Conservation (phyloP, 2,329 filamentous ascomycete species). For the Xylariales sp. region DNA sequence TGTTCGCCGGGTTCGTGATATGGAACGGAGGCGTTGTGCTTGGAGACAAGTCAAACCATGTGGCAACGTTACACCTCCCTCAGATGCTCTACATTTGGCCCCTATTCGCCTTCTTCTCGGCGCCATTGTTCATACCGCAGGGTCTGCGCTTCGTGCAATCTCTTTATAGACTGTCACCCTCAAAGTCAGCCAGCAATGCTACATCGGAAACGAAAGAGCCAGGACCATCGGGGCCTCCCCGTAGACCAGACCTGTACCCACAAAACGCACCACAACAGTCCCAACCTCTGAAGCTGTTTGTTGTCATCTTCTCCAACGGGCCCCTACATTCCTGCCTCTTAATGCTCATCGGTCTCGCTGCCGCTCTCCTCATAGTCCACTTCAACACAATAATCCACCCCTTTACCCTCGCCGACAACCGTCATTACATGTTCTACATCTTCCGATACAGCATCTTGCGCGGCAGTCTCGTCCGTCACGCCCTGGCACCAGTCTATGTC, state of each 20-base stretch:
- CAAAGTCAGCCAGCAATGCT: background rate
- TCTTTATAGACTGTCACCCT: background rate
- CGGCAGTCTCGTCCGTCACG: conserved; percentile 59
- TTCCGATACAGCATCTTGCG: conserved; percentile 78
- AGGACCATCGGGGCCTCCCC: too few relatives aligned
- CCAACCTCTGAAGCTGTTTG: conserved; percentile 8
- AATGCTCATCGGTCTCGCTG: conserved; percentile 27
- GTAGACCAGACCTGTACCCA: too few relatives aligned
- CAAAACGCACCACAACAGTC: background rate
- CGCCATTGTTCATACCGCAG: conserved; percentile 63
- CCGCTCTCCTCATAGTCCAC: conserved; percentile 50
- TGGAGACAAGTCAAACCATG: conserved; percentile 90
- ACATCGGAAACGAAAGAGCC: too few relatives aligned
- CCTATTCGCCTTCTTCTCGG: conserved; percentile 83
- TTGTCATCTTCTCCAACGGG: conserved; percentile 22
- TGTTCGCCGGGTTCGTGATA: conserved; percentile 54
- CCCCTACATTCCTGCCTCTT: conserved; percentile 31
- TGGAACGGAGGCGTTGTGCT: conserved; percentile 93
- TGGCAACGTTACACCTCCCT: conserved; percentile 80
- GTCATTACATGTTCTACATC: conserved; percentile 95
- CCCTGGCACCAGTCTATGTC: conserved; percentile 66
- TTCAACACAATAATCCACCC: conserved; percentile 94
- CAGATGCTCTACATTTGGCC: conserved; percentile 97
- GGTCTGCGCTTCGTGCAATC: conserved; percentile 31
- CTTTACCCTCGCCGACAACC: conserved; percentile 92